These are phyloP conservation scores for Talaromyces funiculosus DNA, from an alignment of 2,329 filamentous ascomycete genomes.

Conservation along the genomic window DNA sequence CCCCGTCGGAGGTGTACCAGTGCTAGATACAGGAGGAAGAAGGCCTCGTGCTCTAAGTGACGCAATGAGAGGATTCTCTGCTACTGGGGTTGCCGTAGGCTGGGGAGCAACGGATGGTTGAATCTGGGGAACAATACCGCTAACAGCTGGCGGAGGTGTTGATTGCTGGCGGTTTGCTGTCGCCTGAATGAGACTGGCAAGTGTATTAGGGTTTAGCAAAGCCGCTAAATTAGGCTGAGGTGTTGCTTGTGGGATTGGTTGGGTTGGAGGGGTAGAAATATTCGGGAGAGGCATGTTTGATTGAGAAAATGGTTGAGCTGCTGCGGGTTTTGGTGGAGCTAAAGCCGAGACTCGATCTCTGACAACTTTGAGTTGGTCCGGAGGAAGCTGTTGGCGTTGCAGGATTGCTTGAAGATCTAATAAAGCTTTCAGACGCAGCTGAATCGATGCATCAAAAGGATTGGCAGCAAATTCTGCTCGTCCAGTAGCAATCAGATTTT, in stretches of 20 bases:
- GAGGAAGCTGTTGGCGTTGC: constrained; percentile 69
- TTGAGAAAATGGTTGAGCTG: constrained; percentile 15
- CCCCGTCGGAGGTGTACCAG: constrained; percentile 31
- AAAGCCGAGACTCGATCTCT: constrained; percentile 79
- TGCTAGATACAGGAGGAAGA: constrained; percentile 44
- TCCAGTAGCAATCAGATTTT: constrained; percentile 66
- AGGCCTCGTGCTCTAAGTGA: constrained; percentile 65
- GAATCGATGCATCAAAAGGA: constrained; percentile 68
- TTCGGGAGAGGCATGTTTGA: constrained; percentile 11
- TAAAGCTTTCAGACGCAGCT: constrained; percentile 76
- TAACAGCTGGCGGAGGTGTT: constrained; percentile 45
- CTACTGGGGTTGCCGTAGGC: constrained; percentile 39
- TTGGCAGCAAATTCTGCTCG: constrained; percentile 69
- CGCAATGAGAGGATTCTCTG: constrained; percentile 59
- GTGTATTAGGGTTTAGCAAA: constrained; percentile 38
- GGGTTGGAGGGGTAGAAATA: constrained; percentile 32
- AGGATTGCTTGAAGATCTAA: constrained; percentile 78
- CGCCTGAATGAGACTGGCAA: constrained; percentile 42
- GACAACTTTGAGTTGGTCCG: constrained; percentile 76
- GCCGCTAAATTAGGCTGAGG: constrained; percentile 27
- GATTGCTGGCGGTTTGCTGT: constrained; percentile 36
- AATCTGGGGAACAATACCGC: constrained; percentile 45
- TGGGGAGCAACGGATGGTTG: constrained; percentile 54
- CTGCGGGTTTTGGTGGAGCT: constrained; percentile 38
- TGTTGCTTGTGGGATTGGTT: constrained; percentile 31